Evolutionary conservation across 352 stramenopile species (phyloP), one percentile per base, ranked within the genome.

Genomic region (Plasmopara muralis): DNA sequence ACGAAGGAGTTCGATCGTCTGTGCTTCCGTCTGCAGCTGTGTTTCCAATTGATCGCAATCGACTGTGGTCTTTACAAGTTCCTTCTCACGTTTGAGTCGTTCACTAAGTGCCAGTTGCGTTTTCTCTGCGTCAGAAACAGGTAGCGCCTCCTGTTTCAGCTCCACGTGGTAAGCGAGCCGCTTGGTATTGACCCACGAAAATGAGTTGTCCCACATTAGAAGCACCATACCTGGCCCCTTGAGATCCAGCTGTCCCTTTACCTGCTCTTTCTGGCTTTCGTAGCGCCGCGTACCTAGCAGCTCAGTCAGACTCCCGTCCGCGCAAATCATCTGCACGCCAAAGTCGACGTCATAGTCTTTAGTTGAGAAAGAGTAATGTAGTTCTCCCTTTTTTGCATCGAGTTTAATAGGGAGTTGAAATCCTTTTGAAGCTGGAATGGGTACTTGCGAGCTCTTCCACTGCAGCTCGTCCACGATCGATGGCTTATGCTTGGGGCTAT

Each of bases 131-230:
- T 68, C 64, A 7, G 64, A 78, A n/a, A 55, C 58, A 1, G 70
- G 66, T 20, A 62, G 48, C 34, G 70, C 75, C 33, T 83, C 75
- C 49, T 91, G 77, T 33, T 71, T 68, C 2, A 91, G 68, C 46
- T 87, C 74, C 55, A 91, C 68, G 25, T 59, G 61, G 60, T 91
- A 91, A 40, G 78, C 72, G 40, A 91, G 66, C 40, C 89, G 76
- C 55, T 91, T 91, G 18, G 66, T 53, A 50, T 89, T 88, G 46
- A 91, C 60, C 81, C 81, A 91, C 57, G 78, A 89, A 50, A 83
- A 91, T 44, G 74, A 85, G 40, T 91, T 91, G 67, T 91, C 78
- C 77, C 77, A 91, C 20, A 87, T 38, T 16, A 91, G 50, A 57
- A 87, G 48, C 53, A 85, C 57, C 58, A 86, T 73, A 0, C 76